Evolutionary conservation across 129 eudicot species (phyloP), one percentile per base, ranked within the genome.

Genomic region (Tanacetum coccineum): DNA sequence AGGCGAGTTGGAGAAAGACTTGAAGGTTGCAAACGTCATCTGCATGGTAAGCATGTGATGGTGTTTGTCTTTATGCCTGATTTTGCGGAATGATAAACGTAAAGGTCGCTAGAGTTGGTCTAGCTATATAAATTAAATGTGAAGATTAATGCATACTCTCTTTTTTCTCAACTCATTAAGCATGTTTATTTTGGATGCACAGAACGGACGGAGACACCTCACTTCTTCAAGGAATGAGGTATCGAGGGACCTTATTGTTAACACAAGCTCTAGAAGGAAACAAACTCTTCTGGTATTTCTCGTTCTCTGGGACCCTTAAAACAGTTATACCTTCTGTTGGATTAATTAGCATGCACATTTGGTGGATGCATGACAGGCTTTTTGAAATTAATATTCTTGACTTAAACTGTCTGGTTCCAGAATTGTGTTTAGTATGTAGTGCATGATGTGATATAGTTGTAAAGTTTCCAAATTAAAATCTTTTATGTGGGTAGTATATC

Each of bases 131-230:
- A 53, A 60, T 13, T 21, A 11, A 53, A 54, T 6, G 63, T 9
- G 11, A 60, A 42, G 48, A 67, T 67, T 53, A 65, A 51, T 17
- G 62, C 13, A 13, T 64, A 20, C 19, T 32, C 7, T 67, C 48
- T 64, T 25, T 14, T 56, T 32, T 19, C 56, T 36, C 68, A 53
- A 65, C 56, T 75, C 57, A 66, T 71, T 47, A 75, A 18, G 19
- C 47, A 52, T 83, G 51, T 20, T 79, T 58, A 59, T 78, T 62
- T 77, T 74, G 62, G 22, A 66, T 10, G 59, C 72, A 70, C 90
- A 94, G 99, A 94, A 94, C 70, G 99, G 99, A 39, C 81, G 99
- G 73, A 84, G 99, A 76, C 90, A 94, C 77, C 93, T 94, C 59
- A 82, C 81, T 66, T 94, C 99, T 28, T 89, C 99, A 42, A 89